Evolutionary conservation across 306 rosid species (phyloP), one percentile per base, ranked within the genome.

Genomic region (Inga leiocalycina): DNA sequence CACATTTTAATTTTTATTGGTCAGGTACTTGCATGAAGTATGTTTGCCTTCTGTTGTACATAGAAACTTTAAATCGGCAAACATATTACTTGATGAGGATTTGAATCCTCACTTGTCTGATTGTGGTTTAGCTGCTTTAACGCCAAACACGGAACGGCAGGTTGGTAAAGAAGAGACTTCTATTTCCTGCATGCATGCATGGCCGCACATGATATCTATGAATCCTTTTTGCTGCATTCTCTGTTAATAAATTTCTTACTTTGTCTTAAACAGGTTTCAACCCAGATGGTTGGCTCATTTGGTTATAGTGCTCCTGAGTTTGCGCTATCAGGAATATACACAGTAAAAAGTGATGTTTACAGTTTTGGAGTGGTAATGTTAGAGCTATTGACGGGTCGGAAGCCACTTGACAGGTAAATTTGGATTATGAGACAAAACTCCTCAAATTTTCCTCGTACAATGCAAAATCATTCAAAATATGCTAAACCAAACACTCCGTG

Each of bases 301-400:
- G 99, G 99, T 83, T 97, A 97, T 78, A 94, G 99, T 71, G 99
- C 97, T 86, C 99, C 99, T 0, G 98, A 97, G 85, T 97, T 94
- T 81, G 95, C 98, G 77, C 85, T 94, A 80, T 97, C 98, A 30
- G 99, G 99, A 76, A 61, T 92, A 52, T 97, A 97, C 90, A 97
- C 98, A 0, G 99, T 97, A 75, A 97, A 97, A 84, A 97, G 99
- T 61, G 99, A 97, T 65, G 99, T 97, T 51, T 97, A 97, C 91
- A 97, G 99, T 89, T 97, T 97, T 74, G 99, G 99, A 19, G 99
- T 97, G 82, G 99, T 91, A 77, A 97, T 97, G 99, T 80, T 97
- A 35, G 99, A 97, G 88, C 90, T 97, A 13, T 83, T 97, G 90
- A 97, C 98, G 4, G 97, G 99, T 54, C 96, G 98, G 68, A 97